Evolutionary conservation across 108 stramenopile genomes (phyloP).

Genomic region (Bacterosira constricta): DNA sequence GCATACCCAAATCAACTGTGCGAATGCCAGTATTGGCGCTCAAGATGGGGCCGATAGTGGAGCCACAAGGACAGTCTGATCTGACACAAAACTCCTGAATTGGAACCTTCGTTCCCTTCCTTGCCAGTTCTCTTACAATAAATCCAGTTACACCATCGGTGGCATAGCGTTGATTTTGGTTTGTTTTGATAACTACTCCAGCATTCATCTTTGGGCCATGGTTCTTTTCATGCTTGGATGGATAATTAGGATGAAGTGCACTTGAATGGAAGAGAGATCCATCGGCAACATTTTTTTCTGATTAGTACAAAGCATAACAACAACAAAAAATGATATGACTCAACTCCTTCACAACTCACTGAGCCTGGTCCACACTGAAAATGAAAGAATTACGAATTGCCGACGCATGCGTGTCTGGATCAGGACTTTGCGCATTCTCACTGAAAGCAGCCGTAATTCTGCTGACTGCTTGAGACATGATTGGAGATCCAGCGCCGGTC

Average conservation of each 20-base stretch:
- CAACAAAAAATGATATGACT: no score
- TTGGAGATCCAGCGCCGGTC: constrained; percentile 93
- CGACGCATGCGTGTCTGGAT: constrained; percentile 56
- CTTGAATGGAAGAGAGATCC: no score
- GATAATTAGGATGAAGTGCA: constrained; percentile 94
- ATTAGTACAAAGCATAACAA: no score
- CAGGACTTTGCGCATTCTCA: constrained; percentile 48
- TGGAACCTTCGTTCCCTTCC: constrained; percentile 55
- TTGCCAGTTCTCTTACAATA: constrained; percentile 83
- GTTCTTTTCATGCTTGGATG: constrained; percentile 84
- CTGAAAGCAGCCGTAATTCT: constrained; percentile 73
- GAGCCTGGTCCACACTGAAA: constrained; percentile 91
- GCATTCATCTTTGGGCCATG: constrained; percentile 89
- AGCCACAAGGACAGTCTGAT: constrained; percentile 92
- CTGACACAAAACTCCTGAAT: constrained; percentile 84
- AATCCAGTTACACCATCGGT: constrained; percentile 91
- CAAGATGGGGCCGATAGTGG: constrained; percentile 93
- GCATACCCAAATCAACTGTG: constrained; percentile 94
- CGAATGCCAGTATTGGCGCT: constrained; percentile 87
- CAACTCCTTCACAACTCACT: no score
- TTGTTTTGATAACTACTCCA: constrained; percentile 93
- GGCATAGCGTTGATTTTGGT: constrained; percentile 90
- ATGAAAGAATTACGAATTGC: constrained; percentile 76
- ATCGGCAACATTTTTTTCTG: no score
- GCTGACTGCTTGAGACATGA: constrained; percentile 81